A percentile compares a stretch with the other conserved stretches of the same genome.
phyloP scores from a whole-genome alignment of 176 grass and related monocot species.

The Triticum urartu region DNA sequence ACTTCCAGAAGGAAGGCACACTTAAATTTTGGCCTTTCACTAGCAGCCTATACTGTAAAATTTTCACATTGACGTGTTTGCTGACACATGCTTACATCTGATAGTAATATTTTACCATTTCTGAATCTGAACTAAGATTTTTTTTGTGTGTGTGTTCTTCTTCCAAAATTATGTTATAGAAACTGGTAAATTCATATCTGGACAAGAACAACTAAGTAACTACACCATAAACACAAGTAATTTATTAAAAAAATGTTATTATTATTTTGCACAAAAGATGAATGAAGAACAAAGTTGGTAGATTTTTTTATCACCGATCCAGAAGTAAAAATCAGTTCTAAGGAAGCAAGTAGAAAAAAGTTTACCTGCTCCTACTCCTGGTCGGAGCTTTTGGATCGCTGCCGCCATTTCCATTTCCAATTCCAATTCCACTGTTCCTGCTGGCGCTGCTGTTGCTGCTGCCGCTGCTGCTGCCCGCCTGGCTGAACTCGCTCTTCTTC shows the following conservation, averaged over 20 bases:
- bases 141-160: not conserved
- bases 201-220: not conserved
- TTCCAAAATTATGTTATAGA: not conserved
- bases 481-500: constrained; percentile 59
- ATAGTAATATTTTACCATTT: not conserved
- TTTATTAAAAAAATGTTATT: not conserved
- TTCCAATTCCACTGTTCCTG: constrained; percentile 13
- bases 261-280: no score
- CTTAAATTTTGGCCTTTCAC: not conserved
- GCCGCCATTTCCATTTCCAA: constrained; percentile 5
- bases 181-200: not conserved
- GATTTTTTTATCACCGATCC: not conserved
- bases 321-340: not conserved
- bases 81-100: not conserved
- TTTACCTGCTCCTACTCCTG: constrained; percentile 46
- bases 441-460: constrained; percentile 38
- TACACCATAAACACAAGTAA: not conserved
- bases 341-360: not conserved
- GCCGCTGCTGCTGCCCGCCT: constrained; percentile 53
- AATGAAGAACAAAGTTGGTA: not conserved
- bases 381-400: not conserved
- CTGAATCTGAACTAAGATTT: not conserved
- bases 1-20: not conserved
- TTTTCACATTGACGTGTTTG: constrained; percentile 3
- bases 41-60: constrained; percentile 3